phyloP scores from a whole-genome alignment of 2,329 filamentous ascomycete genomes.

The Colletotrichum horii region DNA sequence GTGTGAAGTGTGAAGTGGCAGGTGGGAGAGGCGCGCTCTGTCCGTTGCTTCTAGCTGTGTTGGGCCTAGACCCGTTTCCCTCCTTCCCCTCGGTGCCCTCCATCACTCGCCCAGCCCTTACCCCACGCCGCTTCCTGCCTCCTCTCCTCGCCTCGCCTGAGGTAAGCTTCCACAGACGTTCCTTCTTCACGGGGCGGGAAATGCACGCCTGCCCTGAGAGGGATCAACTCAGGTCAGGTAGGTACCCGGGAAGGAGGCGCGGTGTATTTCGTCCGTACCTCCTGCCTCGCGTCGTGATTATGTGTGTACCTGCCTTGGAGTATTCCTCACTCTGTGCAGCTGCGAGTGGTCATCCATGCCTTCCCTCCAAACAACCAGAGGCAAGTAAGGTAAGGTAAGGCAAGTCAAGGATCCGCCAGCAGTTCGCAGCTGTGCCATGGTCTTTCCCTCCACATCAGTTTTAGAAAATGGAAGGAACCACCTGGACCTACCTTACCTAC shows the following conservation, averaged over 20 bases:
- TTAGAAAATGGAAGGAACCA: neutral
- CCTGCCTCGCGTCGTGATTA: neutral
- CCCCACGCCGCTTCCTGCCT: neutral
- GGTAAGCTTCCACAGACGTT: neutral
- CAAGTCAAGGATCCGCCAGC: neutral
- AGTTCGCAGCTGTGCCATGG: neutral
- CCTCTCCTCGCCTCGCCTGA: neutral
- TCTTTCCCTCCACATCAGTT: neutral
- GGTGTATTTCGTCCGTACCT: neutral
- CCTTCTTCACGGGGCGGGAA: neutral
- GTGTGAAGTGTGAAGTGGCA: constrained; percentile 5
- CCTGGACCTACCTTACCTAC: no score
- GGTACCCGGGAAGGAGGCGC: neutral
- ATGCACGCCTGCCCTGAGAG: neutral
- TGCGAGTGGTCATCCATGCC: neutral
- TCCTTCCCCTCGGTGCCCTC: neutral
- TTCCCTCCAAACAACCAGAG: neutral
- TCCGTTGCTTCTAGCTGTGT: neutral
- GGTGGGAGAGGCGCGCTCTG: neutral
- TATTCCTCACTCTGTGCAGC: neutral
- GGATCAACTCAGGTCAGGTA: neutral
- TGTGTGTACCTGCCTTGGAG: neutral
- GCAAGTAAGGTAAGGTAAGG: neutral
- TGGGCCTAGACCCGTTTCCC: neutral
- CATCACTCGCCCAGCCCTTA: neutral